Percentiles rank a stretch among this genome's conserved stretches.
Evolutionary conservation across 1,139 yeast species (phyloP).

Genomic region (Candida freyschussii): DNA sequence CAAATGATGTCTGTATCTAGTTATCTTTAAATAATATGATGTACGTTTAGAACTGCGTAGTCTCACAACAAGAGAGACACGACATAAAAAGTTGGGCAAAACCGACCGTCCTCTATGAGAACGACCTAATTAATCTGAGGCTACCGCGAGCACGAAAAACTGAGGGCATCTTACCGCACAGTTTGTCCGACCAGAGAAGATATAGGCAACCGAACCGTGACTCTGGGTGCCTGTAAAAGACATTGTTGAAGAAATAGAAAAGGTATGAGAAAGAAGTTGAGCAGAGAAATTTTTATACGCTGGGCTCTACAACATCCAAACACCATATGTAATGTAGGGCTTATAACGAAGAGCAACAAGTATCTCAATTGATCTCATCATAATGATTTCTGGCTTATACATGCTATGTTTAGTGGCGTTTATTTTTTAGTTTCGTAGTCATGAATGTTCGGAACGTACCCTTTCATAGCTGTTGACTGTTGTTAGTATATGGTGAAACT

Average conservation of each 20-base stretch:
- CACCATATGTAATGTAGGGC: too few relatives aligned
- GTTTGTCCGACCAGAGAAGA: conserved; percentile 32
- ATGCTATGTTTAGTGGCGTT: conserved; percentile 1
- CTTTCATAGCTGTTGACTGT: conserved; percentile 36
- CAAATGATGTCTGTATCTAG: too few relatives aligned
- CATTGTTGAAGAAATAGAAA: conserved; percentile 52
- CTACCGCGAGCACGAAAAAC: conserved; percentile 86
- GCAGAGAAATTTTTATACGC: conserved; percentile 7
- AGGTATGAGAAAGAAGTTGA: conserved; percentile 9
- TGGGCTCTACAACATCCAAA: conserved; percentile 2
- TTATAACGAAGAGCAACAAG: neutral
- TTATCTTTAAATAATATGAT: conserved; percentile 30
- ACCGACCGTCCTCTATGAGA: conserved; percentile 25
- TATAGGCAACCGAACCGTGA: conserved; percentile 49
- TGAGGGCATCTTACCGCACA: conserved; percentile 26
- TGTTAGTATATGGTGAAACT: conserved; percentile 18
- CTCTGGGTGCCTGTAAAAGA: conserved; percentile 92
- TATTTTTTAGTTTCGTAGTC: conserved; percentile 47
- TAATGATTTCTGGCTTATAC: neutral
- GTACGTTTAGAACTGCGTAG: conserved; percentile 75
- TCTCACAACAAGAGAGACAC: conserved; percentile 45
- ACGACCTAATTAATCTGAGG: conserved; percentile 52
- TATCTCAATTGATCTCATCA: too few relatives aligned
- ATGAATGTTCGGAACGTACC: conserved; percentile 50
- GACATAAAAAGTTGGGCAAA: conserved; percentile 58